Conservation (phyloP, 75 land plant genomes). For the Pinus albicaulis region DNA sequence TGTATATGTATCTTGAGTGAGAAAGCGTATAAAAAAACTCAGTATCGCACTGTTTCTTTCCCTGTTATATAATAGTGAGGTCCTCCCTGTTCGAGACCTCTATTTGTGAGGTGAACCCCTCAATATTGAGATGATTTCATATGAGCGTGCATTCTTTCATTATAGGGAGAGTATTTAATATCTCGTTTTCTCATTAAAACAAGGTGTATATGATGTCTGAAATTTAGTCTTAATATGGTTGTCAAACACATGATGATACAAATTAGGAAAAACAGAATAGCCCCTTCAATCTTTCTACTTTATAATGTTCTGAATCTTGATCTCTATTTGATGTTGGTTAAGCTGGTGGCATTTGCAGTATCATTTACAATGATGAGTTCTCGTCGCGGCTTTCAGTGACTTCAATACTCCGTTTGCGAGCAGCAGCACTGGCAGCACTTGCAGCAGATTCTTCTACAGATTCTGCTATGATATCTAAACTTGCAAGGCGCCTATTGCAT, state of each 20-base stretch:
- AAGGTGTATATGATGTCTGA: not conserved
- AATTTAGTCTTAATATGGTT: not conserved
- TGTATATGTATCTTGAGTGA: too few species aligned
- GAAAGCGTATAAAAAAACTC: too few species aligned
- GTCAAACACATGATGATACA: not conserved
- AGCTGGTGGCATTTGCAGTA: slow-evolving; percentile 52
- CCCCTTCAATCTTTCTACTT: not conserved
- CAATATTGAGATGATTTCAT: not conserved
- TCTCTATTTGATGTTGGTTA: not conserved
- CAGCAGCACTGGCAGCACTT: slow-evolving; percentile 67
- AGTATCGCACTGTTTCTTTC: too few species aligned
- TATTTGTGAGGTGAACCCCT: too few species aligned
- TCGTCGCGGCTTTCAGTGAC: slow-evolving; percentile 81
- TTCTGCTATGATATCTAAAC: slow-evolving; percentile 42
- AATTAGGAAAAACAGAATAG: not conserved
- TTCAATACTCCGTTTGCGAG: slow-evolving; percentile 76
- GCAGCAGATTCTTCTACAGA: slow-evolving; percentile 57
- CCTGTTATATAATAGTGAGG: too few species aligned
- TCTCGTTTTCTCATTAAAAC: not conserved
- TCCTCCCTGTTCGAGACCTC: too few species aligned
- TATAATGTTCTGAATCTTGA: not conserved
- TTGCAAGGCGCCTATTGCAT: slow-evolving; percentile 46
- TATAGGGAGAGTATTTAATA: not conserved
- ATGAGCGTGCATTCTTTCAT: not conserved
- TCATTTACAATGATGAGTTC: slow-evolving; percentile 86